Evolutionary conservation across 257 asterid genomes (phyloP), one percentile per base, ranked within the genome.

Genomic region (Lycium barbarum): DNA sequence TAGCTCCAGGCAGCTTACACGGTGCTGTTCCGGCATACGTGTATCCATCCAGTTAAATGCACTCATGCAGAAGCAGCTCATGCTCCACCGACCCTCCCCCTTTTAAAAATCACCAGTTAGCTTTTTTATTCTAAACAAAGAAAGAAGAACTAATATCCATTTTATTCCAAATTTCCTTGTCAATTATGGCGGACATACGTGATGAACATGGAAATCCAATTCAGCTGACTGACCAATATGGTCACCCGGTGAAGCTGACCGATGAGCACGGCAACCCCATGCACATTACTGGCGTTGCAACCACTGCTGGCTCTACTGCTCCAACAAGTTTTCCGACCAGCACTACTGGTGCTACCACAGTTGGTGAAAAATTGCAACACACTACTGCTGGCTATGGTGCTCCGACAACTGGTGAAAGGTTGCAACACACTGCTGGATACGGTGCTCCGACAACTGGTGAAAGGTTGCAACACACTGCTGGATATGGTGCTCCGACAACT

Each of bases 161-260:
- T 67, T 38, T 17, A 9, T 17, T 0, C 81, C 43, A 65, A 55
- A 55, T 65, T 13, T 65, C n/a, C 72, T 11, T 63, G 3, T 9
- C 38, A 62, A 22, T 10, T 22, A 76, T 76, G 82, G 97, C 85
- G 18, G 80, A 95, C 82, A 36, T 95, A 73, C 91, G 98, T 10
- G 99, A 96, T 81, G 94, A 96, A 87, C 89, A 87, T 47, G 99
- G 96, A 15, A 94, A 94, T 66, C 99, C 97, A 61, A 88, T 94
- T 87, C 98, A 93, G 92, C 90, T 93, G 26, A 85, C 97, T 1
- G 98, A 92, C 84, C 84, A 91, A 89, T 66, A 76, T 43, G 95
- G 98, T 0, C 89, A 91, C 40, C 98, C 97, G 0, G 97, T 94
- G 5, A 83, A 88, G 81, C 91, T 95, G 2, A 91, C 87, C 1